A percentile compares a stretch with the other conserved stretches of the same genome.
Conservation (phyloP, 1,139 yeast species). For the Lodderomyces metapsilosis region DNA sequence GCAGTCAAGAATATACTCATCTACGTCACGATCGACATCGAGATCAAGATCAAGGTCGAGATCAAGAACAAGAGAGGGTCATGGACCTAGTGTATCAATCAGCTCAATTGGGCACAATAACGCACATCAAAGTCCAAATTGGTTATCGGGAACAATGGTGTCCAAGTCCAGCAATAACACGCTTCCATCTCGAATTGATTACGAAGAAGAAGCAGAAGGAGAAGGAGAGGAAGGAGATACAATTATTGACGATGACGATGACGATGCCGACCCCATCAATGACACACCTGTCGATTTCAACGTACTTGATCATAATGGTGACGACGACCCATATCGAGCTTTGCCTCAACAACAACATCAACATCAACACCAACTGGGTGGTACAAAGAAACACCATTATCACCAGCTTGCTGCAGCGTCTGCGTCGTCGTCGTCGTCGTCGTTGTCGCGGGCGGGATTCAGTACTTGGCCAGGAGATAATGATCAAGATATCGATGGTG, state of each 20-base stretch:
- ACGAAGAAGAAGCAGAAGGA: neutral
- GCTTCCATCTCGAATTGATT: neutral
- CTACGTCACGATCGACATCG: neutral
- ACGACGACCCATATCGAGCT: no score
- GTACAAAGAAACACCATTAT: neutral
- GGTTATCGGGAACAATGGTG: neutral
- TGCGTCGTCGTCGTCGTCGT: no score
- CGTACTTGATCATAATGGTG: no score
- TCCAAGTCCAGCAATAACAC: neutral
- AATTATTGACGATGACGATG: neutral
- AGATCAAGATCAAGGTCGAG: constrained; percentile 18
- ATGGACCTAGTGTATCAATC: neutral
- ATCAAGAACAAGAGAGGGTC: neutral
- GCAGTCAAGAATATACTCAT: neutral
- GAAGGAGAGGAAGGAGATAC: neutral
- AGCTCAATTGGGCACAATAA: neutral
- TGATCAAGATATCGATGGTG: no score
- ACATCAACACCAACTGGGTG: no score
- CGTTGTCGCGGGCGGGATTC: neutral
- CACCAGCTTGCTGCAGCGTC: neutral
- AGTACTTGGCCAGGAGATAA: neutral
- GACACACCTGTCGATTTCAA: constrained; percentile 44
- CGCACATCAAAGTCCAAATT: neutral
- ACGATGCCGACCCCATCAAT: constrained; percentile 39
- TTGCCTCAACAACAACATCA: no score